A percentile compares a stretch with the other conserved stretches of the same genome.
Evolutionary conservation across 495 filamentous ascomycete species (phyloP).

Genomic region (Aspergillus diversus): DNA sequence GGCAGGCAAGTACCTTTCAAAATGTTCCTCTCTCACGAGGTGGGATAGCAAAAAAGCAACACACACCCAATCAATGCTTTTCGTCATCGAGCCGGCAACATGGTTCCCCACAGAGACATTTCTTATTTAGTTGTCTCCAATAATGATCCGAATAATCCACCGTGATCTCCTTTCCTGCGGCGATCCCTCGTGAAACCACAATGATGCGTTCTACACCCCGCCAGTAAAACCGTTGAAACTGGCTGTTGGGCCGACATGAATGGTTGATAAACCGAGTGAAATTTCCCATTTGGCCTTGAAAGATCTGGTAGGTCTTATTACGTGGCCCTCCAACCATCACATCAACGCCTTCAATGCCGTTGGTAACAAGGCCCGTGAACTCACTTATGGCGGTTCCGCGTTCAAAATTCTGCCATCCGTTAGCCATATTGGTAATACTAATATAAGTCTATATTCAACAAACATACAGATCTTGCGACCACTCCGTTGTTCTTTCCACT

Average conservation of each 20-base stretch:
- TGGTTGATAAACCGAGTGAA: conserved; percentile 50
- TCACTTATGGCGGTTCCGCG: conserved; percentile 29
- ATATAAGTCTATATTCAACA: too few relatives aligned
- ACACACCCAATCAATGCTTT: neutral
- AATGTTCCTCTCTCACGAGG: neutral
- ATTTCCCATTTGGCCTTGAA: conserved; percentile 41
- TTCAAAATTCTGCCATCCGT: conserved; percentile 22
- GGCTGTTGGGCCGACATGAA: conserved; percentile 41
- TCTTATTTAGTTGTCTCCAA: conserved; percentile 45
- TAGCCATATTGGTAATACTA: neutral
- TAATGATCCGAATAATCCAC: conserved; percentile 49
- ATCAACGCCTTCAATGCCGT: conserved; percentile 34
- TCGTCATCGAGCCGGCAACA: conserved; percentile 34
- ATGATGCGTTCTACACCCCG: conserved; percentile 43
- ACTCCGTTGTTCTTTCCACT: conserved; percentile 32
- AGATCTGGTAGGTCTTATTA: conserved; percentile 30
- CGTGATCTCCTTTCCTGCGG: conserved; percentile 43
- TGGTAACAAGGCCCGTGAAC: conserved; percentile 28
- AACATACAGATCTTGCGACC: conserved; percentile 25
- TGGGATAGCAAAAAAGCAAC: neutral
- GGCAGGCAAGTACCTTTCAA: too few relatives aligned
- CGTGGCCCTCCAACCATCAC: conserved; percentile 37
- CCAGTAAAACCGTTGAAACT: conserved; percentile 48
- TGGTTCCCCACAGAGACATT: conserved; percentile 41
- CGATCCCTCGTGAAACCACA: conserved; percentile 42